Evolutionary conservation across 495 filamentous ascomycete genomes (phyloP), one percentile per base, ranked within the genome.

Genomic region (Astrocystis sublimbata): DNA sequence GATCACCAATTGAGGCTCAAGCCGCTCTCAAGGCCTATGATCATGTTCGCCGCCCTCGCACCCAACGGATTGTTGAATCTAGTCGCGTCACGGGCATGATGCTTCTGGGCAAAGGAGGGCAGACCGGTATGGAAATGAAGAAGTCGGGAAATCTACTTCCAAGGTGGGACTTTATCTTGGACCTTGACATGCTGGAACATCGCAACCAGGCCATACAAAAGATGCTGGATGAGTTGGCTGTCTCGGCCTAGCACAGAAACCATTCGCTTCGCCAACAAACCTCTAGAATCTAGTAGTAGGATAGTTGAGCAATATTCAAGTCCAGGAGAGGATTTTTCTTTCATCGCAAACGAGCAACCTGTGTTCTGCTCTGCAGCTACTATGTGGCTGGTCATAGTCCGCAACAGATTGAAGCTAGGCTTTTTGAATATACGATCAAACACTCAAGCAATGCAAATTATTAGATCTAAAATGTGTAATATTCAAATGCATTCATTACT

Each of bases 41-140:
- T 17, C 23, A 46, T 1, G 43, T 69, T 30, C 51, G 64, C 2
- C 66, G 66, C 12, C 66, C 69, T 0, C 60, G 69, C 19, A 62
- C 57, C 6, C 64, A 69, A 28, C 62, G 64, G 2, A 62, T 71
- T n/a, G 64, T 67, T 8, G 64, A 69, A 2, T 69, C 65, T 0
- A 72, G 69, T 65, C 73, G 76, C 12, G 79, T 75, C 36, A 69
- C 62, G 2, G 68, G 63, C 3, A 40, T n/a, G 6, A 62, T 69
- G 3, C 1, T 67, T 23, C 19, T 6, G 4, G 64, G 64, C 2
- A 59, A 30, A 19, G 58, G 35, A 8, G 42, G 36, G 31, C 45
- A 64, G 9, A 61, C 35, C 0, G 51, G 56, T 0, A 19, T 70
- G n/a, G 62, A 69, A 2, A 10, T 63, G 51, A 36, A 59, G 23